Evolutionary conservation across 306 rosid genomes (phyloP), one percentile per base, ranked within the genome.

Genomic region (Prinsepia uniflora): DNA sequence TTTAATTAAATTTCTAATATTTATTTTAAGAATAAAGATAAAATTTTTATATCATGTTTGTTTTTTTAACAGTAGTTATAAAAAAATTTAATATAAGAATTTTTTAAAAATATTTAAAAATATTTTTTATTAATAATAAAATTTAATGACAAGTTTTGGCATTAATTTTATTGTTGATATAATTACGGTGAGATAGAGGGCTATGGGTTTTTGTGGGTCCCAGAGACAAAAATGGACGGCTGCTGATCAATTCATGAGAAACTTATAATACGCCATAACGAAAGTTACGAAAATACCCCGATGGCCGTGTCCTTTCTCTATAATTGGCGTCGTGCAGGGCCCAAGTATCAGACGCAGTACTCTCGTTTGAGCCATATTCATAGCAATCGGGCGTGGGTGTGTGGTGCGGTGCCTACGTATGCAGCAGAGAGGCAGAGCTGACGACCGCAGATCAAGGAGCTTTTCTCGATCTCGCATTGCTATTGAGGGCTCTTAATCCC

Each of bases 401-500:
- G 65, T 5, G 17, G 18, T 34, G 14, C 7, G 22, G 36, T 7
- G 63, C 50, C 50, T 0, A 22, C 1, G 3, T 53, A 93, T 94
- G 96, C 84, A 80, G 89, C 97, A 86, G 83, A 86, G 71, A 78
- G 97, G 99, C 8, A 76, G 80, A 79, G 56, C 30, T 1, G 0
- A 41, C 56, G 76, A 89, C 91, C 92, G 99, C 42, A 86, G 96
- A 86, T 91, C 96, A 11, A 80, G 97, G 91, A 87, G 96, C 83
- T 94, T 91, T 80, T 75, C 97, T 7, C 89, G 98, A 65, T 83
- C 82, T 15, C 89, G 99, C 44, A 54, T 86, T 10, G 99, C 99
- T 30, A 46, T 91, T 65, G 96, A 94, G 80, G 99, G 97, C 14
- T 75, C 73, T 72, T 89, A 82, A 42, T 17, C 61, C 30, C n/a